Evolutionary conservation across 2,329 filamentous ascomycete genomes (phyloP).

Genomic region (Ceratocystis colombiana): DNA sequence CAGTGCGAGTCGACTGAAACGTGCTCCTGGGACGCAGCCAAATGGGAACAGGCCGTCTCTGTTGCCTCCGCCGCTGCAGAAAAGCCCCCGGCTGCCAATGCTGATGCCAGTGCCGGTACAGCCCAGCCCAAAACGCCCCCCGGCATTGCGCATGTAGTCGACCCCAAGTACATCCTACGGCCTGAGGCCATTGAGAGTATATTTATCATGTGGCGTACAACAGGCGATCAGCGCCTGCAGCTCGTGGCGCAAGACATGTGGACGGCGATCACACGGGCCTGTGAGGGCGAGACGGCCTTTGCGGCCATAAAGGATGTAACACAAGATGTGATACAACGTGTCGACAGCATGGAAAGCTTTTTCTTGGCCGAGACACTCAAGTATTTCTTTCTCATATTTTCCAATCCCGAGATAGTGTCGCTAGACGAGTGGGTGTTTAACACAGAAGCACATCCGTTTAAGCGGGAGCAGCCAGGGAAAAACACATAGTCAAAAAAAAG

Average conservation of each 20-base stretch:
- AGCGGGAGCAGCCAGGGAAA: constrained; percentile 29
- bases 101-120: background rate
- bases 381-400: constrained; percentile 56
- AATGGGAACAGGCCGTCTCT: constrained; percentile 29
- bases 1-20: constrained; percentile 32
- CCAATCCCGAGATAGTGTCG: constrained; percentile 47
- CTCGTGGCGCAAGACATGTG: constrained; percentile 70
- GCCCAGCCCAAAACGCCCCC: constrained; percentile 34
- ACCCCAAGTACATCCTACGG: constrained; percentile 54
- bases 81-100: background rate
- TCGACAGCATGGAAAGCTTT: constrained; percentile 43
- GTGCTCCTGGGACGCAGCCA: constrained; percentile 32
- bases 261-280: constrained; percentile 49
- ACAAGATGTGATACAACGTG: constrained; percentile 28
- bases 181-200: constrained; percentile 75
- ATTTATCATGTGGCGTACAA: constrained; percentile 67
- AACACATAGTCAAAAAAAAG: no score
- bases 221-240: constrained; percentile 54
- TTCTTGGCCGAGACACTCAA: constrained; percentile 62
- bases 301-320: constrained; percentile 55
- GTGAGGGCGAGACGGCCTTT: constrained; percentile 52
- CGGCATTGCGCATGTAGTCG: constrained; percentile 47
- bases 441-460: constrained; percentile 46
- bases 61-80: constrained; percentile 29
- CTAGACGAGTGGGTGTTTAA: constrained; percentile 54